Base-by-base conservation (phyloP, 352 stramenopile genomes). In the Phytophthora megakarya region DNA sequence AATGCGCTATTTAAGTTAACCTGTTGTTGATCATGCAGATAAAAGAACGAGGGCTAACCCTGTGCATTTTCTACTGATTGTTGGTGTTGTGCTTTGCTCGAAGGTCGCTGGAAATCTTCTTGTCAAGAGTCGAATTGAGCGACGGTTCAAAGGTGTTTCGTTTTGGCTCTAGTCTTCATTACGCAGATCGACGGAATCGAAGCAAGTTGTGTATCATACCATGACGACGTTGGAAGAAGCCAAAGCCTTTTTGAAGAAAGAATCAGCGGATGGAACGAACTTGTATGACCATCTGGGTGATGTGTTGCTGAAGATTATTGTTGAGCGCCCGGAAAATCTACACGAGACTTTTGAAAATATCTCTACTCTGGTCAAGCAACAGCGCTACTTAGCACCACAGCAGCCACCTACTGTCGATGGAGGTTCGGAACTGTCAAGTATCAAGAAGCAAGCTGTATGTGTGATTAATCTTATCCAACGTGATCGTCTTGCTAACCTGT, bases 201-300 rank as follows among this genome's bases (percentile, higher is more conserved):
- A 44, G 32, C 33, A 56, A 47, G 44, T 9, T 9, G 12, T 13
- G 9, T 21, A 35, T 8, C 3, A 23, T 18, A 33, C 39, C 9
- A 91, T 89, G 79, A 88, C 81, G 58, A 91, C 80, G 43, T 67
- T 96, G 42, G 90, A 97, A 30, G 84, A 94, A 63, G 90, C 89
- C 19, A 96, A 96, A 64, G 89, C 91, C 2, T 96, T 95, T 63
- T 61, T 97, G 51, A 89, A 96, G 73, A 88, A 93, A 47, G 82
- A 96, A 37, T 67, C 65, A 7, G 39, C 49, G 5, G 84, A 93
- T 44, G 87, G 86, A 30, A 90, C 87, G 11, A 93, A 90, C 59
- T 62, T 97, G 25, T 96, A 96, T 57, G 86, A 95, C 53, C 87
- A 95, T 44, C 68, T 96, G 38, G 88, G 87, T 2, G 86, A 96